phyloP scores from a whole-genome alignment of 345 rosid genomes.

The Eucalyptus marginata region DNA sequence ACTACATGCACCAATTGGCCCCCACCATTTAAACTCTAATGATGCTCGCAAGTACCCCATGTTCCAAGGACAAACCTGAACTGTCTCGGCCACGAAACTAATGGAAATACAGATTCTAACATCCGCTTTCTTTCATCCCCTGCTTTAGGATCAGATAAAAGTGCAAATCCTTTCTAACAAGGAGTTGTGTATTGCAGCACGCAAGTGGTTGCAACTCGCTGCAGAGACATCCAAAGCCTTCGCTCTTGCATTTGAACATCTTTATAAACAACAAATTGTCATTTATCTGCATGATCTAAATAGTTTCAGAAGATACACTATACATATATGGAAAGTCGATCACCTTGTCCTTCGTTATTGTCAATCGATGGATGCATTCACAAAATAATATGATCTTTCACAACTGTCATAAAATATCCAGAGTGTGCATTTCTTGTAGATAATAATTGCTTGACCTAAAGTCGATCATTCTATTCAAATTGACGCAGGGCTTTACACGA shows the following conservation, averaged over 20 bases:
- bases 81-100: not conserved
- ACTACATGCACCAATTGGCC: not conserved
- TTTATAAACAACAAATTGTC: not conserved
- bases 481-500: conserved; percentile 73
- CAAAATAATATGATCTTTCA: not conserved
- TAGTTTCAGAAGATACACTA: not conserved
- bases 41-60: not conserved
- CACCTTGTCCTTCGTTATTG: not conserved
- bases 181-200: not conserved
- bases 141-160: not conserved
- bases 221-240: not conserved
- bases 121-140: not conserved
- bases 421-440: not conserved
- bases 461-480: not conserved
- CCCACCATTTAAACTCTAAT: not conserved
- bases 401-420: not conserved
- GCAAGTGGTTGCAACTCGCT: not conserved
- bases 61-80: not conserved
- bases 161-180: not conserved
- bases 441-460: not conserved
- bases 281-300: not conserved
- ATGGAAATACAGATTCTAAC: not conserved
- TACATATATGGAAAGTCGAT: not conserved
- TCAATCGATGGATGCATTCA: not conserved
- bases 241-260: not conserved